Evolutionary conservation across 305 asterid species (phyloP).

Genomic region (Fraxinus velutina): DNA sequence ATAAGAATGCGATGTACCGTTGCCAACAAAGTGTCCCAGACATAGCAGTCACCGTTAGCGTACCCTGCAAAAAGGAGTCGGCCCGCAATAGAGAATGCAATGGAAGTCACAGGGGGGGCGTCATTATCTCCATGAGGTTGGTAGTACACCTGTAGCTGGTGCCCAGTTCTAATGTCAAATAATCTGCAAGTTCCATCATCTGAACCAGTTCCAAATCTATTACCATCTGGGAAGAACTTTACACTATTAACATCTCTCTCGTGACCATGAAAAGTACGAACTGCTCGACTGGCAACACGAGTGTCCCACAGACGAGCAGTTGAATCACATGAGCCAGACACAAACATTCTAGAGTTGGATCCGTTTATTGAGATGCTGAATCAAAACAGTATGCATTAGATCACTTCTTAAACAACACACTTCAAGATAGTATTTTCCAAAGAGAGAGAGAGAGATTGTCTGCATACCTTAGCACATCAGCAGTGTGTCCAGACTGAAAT

Average conservation of each 20-base stretch:
- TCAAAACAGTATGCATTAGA: slow-evolving; percentile 18
- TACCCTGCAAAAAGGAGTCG: slow-evolving; percentile 91
- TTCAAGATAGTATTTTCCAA: not conserved
- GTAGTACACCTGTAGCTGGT: slow-evolving; percentile 83
- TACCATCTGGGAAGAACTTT: slow-evolving; percentile 83
- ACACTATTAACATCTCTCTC: slow-evolving; percentile 90
- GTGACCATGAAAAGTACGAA: slow-evolving; percentile 81
- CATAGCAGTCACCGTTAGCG: slow-evolving; percentile 78
- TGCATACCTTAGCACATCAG: slow-evolving; percentile 74
- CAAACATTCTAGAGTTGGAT: slow-evolving; percentile 78
- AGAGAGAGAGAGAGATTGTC: not conserved
- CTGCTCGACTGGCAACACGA: slow-evolving; percentile 97
- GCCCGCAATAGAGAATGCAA: slow-evolving; percentile 93
- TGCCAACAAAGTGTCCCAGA: slow-evolving; percentile 94
- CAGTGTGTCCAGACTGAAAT: slow-evolving; percentile 94
- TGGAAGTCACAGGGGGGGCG: slow-evolving; percentile 66
- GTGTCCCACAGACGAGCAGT: slow-evolving; percentile 97
- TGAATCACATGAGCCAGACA: slow-evolving; percentile 93
- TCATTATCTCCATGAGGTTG: slow-evolving; percentile 69
- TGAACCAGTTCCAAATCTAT: slow-evolving; percentile 94
- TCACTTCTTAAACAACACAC: slow-evolving; percentile 7
- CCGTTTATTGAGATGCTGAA: slow-evolving; percentile 81
- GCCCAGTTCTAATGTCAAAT: slow-evolving; percentile 94
- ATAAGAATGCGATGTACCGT: slow-evolving; percentile 45
- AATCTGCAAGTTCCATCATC: slow-evolving; percentile 91